Base-by-base conservation (phyloP, 176 grass and related monocot species). In the Saccharum officinarum region DNA sequence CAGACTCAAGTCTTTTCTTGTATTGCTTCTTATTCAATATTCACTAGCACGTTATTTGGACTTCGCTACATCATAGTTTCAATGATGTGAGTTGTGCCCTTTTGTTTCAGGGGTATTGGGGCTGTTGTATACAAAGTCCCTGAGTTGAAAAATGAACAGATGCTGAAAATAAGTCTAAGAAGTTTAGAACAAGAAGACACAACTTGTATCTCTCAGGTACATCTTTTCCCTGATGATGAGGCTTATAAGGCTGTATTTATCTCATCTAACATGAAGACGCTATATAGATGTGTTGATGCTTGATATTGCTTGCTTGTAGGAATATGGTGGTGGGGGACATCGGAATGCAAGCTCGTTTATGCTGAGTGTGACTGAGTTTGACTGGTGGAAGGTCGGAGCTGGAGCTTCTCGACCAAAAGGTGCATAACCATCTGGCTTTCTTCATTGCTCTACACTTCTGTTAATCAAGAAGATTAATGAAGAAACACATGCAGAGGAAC, bases 111-210 rank as follows among this genome's bases (percentile, higher is more conserved):
- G 83, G 92, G 86, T 47, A 98, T 98, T 49, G 93, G 97, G 49
- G 93, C 91, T 31, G 88, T 98, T 25, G 97, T 95, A 37, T 95
- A 98, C 78, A 94, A 92, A 78, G 93, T 98, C 8, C 89, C 90
- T 10, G 86, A 98, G 79, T 60, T 95, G 42, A 89, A 95, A 31
- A 87, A 87, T 41, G 91, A 98, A 12, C 45, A 87, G 52, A 71
- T 94, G 75, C 68, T 91, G 54, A 98, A 98, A 88, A 89, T 98
- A 82, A 98, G 97, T 75, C 84, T 98, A 46, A 89, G 93, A 92
- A 98, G 97, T 86, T 81, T 95, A 45, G 82, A 77, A 57, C 77
- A 86, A 52, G 97, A 98, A 84, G 97, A 98, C 84, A 95, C 93
- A 7, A 89, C 93, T 70, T 60, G 49, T 34, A 89, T 98, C 18